phyloP scores from a whole-genome alignment of 2,329 filamentous ascomycete species.

The Colletotrichum sansevieriae region DNA sequence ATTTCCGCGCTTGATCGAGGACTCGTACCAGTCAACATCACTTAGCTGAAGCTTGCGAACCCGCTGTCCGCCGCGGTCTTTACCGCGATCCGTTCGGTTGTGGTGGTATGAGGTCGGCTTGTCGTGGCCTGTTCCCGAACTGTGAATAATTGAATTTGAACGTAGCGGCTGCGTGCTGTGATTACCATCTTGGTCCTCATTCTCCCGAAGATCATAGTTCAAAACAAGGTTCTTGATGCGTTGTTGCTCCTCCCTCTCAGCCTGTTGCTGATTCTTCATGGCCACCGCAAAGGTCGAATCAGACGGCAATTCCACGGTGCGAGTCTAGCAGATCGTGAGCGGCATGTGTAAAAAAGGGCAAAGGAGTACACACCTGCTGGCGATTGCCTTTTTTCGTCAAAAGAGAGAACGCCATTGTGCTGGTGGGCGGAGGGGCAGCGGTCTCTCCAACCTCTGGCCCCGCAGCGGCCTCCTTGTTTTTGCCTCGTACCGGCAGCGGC shows the following conservation, averaged over 20 bases:
- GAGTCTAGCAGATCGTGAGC: constrained; percentile 70
- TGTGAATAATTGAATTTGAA: constrained; percentile 66
- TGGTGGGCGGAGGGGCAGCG: constrained; percentile 42
- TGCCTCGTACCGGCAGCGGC: constrained; percentile 89
- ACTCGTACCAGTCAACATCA: constrained; percentile 92
- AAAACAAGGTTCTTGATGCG: constrained; percentile 98
- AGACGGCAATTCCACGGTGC: constrained; percentile 88
- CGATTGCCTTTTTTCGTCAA: constrained; percentile 96
- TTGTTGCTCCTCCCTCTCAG: constrained; percentile 95
- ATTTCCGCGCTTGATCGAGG: constrained; percentile 43
- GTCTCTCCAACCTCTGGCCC: constrained; percentile 33
- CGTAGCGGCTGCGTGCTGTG: constrained; percentile 57
- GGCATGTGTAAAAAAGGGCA: background rate
- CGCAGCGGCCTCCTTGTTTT: constrained; percentile 54
- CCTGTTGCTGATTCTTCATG: constrained; percentile 95
- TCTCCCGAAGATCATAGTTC: constrained; percentile 93
- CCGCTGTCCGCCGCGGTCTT: constrained; percentile 81
- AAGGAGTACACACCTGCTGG: constrained; percentile 75
- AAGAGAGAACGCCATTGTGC: constrained; percentile 95
- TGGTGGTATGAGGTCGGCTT: constrained; percentile 63
- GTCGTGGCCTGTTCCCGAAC: constrained; percentile 61
- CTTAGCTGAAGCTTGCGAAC: constrained; percentile 92
- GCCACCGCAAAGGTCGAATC: constrained; percentile 96
- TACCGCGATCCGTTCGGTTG: constrained; percentile 68
- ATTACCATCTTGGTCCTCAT: constrained; percentile 84